Evolutionary conservation across 192 early-diverging fungal genomes (phyloP), one percentile per base, ranked within the genome.

Genomic region (Backusella macrospora): DNA sequence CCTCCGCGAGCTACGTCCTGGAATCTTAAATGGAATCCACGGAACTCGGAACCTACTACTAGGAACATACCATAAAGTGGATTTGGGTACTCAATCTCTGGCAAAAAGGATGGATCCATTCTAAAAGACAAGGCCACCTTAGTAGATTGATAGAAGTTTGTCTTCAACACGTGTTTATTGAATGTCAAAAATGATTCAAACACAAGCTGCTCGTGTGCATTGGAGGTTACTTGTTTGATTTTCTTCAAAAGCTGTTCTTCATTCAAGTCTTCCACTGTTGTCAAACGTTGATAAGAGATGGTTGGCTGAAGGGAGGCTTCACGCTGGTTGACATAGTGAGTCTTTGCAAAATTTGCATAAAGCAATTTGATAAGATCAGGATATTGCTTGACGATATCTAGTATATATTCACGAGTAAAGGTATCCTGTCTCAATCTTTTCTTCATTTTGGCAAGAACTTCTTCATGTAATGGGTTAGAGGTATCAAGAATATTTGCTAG

Each of bases 71-170:
- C 98, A 75, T 91, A 98, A 4, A 95, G 86, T 82, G 89, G 89
- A 74, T 80, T 87, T 23, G 96, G 96, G 87, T 98, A 99, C 86
- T 99, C 98, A 69, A 97, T 92, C 42, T 88, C 90, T 14, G 96
- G 95, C 76, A 99, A 87, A 85, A 98, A 98, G 21, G 86, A 73
- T 9, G 98, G 92, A 73, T 98, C 92, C 87, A 99, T 86, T 71
- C 98, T 91, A 93, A 99, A 99, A 37, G 96, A 98, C 23, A 99
- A 89, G 40, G 98, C 98, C 14, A 99, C 98, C 91, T 99, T 99
- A 80, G 98, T 98, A 34, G 96, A 92, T 85, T 99, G 96, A 88
- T 98, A 99, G 77, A 99, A 98, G 90, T 99, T 99, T 82, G 98
- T 99, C 90, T 99, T 99, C 75, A 98, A 89, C 26, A 98, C 93